Evolutionary conservation across 2,329 filamentous ascomycete genomes (phyloP).

Genomic region (Talaromyces pinophilus): DNA sequence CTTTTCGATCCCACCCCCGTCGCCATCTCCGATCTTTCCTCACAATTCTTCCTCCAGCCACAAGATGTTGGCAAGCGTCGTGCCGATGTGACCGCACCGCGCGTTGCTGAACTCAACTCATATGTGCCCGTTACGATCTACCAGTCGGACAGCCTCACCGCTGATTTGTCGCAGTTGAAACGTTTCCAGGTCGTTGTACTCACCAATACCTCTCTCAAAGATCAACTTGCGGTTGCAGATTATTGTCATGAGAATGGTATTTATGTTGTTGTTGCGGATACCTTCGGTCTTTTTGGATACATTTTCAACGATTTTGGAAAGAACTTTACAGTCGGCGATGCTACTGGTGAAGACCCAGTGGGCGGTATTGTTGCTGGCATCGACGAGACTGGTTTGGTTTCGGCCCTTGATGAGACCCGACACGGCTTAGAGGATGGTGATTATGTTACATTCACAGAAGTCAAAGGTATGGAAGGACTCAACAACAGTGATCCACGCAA

Average conservation of each 20-base stretch:
- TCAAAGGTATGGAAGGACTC: constrained; percentile 86
- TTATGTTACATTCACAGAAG: constrained; percentile 89
- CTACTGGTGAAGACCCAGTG: constrained; percentile 84
- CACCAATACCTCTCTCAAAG: constrained; percentile 76
- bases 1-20: constrained; percentile 86
- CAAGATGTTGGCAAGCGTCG: constrained; percentile 91
- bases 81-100: constrained; percentile 80
- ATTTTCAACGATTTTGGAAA: constrained; percentile 98
- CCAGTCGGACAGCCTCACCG: constrained; percentile 62
- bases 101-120: constrained; percentile 90
- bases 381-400: constrained; percentile 85
- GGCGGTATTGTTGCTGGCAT: constrained; percentile 89
- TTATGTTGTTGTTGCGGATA: constrained; percentile 83
- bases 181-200: constrained; percentile 91
- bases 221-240: constrained; percentile 82
- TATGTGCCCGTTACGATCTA: constrained; percentile 90
- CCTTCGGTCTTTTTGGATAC: constrained; percentile 88
- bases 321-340: constrained; percentile 85
- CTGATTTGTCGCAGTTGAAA: constrained; percentile 78
- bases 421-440: constrained; percentile 96
- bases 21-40: constrained; percentile 83
- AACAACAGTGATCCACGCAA: constrained; percentile 85
- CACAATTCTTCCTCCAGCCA: constrained; percentile 91
- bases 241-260: constrained; percentile 95
- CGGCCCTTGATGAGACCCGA: constrained; percentile 88